Evolutionary conservation across 371 early-diverging fungal species (phyloP), one percentile per base, ranked within the genome.

Genomic region (Zychaea mexicana): DNA sequence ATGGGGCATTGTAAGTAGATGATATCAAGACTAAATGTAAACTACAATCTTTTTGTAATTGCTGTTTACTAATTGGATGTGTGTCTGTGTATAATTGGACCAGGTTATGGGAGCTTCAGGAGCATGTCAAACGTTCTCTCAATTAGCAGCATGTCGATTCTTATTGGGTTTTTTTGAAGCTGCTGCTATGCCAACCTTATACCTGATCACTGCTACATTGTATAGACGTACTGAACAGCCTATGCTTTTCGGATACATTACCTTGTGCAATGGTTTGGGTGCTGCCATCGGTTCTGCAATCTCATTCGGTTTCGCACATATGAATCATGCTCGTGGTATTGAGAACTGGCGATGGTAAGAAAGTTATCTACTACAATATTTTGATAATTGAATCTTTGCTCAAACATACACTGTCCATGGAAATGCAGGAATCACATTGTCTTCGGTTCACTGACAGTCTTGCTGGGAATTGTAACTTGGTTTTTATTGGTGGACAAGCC

Each of bases 121-220:
- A 9, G 49, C 49, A 6, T 49, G 49, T 24, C 38, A 64, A 1
- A 73, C 64, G 30, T 76, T 76, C 59, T 39, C 69, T 9, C 66
- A 70, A 52, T 38, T 76, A 26, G 65, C 71, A n/a, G 67, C 63
- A 5, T 47, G 65, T 10, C 70, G 73, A 6, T 69, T 73, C 22
- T 59, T 76, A 9, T 56, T 76, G 1, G 76, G 78, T 8, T 28
- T 77, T 2, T 74, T 72, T 58, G 78, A 77, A 58, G 72, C 78
- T 1, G 69, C 70, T 17, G 68, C 68, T 1, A 66, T 72, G 24
- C 78, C 78, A 7, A 53, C 62, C 3, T 39, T 74, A 1, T 54
- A 71, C n/a, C 47, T 77, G 17, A 60, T 77, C 17, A 52, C 70
- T 7, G 71, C 61, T 27, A 66, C 64, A 0, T 45, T 72, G 21